These are phyloP conservation scores for Baffinella frigidus DNA, from an alignment of 208 protist genomes.

Conservation along the genomic window DNA sequence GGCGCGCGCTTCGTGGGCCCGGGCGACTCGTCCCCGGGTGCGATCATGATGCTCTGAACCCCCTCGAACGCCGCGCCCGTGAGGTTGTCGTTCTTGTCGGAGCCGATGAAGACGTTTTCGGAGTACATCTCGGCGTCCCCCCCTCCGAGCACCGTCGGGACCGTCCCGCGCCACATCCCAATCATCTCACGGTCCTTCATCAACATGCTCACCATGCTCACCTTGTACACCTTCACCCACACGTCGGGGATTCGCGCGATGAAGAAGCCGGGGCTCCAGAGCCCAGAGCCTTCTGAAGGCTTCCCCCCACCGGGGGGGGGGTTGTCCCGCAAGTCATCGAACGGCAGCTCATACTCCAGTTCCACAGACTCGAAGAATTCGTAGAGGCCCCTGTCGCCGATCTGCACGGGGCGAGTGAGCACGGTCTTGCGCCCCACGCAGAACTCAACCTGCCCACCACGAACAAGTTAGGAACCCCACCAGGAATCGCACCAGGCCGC, in stretches of 20 bases:
- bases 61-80: conserved; percentile 24
- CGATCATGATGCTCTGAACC: not conserved
- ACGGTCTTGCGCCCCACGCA: conserved; percentile 24
- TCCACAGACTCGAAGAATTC: conserved; percentile 29
- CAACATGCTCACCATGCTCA: not conserved
- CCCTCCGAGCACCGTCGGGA: conserved; percentile 4
- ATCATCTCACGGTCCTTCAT: not conserved
- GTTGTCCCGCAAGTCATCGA: conserved; percentile 27
- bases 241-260: not conserved
- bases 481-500: too few relatives aligned
- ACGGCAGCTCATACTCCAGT: conserved; percentile 25
- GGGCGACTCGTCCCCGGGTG: not conserved
- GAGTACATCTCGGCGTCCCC: not conserved
- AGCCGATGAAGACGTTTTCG: conserved; percentile 31
- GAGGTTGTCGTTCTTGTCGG: conserved; percentile 17
- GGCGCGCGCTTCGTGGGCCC: conserved; percentile 13
- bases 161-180: not conserved
- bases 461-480: too few relatives aligned
- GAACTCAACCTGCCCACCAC: too few relatives aligned
- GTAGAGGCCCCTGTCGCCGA: not conserved
- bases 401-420: not conserved
- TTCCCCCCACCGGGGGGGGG: not conserved
- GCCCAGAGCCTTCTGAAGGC: not conserved
- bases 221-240: conserved; percentile 35
- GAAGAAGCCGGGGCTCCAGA: conserved; percentile 35